A percentile compares a stretch with the other conserved stretches of the same genome.
Conservation (phyloP, 331 rosid genomes). For the Pyracantha coccinea region DNA sequence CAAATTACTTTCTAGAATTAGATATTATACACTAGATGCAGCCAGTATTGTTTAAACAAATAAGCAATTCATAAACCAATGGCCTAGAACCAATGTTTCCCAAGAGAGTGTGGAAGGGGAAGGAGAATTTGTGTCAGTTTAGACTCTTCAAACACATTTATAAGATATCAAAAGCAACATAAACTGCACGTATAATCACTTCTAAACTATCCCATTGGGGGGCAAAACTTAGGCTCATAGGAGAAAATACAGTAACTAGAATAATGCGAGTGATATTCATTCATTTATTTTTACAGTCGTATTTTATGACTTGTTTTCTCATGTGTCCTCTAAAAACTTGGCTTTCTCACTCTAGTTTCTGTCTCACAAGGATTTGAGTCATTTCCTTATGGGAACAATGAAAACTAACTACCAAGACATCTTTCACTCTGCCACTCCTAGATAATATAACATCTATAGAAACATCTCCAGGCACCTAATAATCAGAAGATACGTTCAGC, state of each 20-base stretch:
- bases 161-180: background rate
- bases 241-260: background rate
- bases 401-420: background rate
- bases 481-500: background rate
- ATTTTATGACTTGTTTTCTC: background rate
- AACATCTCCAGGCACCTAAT: background rate
- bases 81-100: slow-evolving; percentile 6
- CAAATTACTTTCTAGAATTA: slow-evolving; percentile 25
- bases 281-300: background rate
- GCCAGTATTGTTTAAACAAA: slow-evolving; percentile 7
- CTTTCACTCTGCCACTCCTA: background rate
- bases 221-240: background rate
- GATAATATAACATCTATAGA: background rate
- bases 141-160: background rate
- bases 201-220: slow-evolving; percentile 3
- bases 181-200: background rate
- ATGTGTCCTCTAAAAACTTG: background rate
- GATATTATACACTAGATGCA: slow-evolving; percentile 5
- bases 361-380: slow-evolving; percentile 1
- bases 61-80: slow-evolving; percentile 4
- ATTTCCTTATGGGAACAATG: background rate
- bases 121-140: background rate
- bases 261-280: background rate
- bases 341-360: background rate
- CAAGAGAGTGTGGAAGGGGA: background rate